Base-by-base conservation (phyloP, 192 early-diverging fungal genomes). In the Gigaspora rosea region DNA sequence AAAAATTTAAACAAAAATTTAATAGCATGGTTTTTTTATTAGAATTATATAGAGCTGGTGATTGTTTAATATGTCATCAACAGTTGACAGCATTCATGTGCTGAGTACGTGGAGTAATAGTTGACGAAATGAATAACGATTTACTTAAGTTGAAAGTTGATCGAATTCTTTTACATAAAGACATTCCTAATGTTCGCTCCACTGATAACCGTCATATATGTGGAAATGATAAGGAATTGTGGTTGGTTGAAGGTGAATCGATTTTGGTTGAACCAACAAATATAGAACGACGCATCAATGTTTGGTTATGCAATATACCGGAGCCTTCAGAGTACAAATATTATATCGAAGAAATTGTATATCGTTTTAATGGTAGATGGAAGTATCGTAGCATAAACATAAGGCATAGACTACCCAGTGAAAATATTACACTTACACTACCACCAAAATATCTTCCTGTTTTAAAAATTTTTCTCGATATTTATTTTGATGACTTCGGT, bases 401-500 rank as follows among this genome's bases (percentile, higher is more conserved):
- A 10, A 52, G 50, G 15, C 27, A 71, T 54, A 9, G 20, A 27
- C 36, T 71, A 52, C 50, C 50, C 5, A 27, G 18, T 54, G 5
- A 71, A 52, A 13, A 71, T 71, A 52, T 71, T 71, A 54, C 11
- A 52, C 2, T 52, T 0, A 54, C 1, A 27, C 27, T 0, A 13
- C 13, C 13, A n/a, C 35, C 15, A 46, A 16, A 54, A 8, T 0
- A 33, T 0, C 13, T 73, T 0, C 71, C 35, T 8, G 11, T 57
- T 12, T n/a, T 54, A n/a, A 57, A 73, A 6, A 11, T 73, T 58
- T 73, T 73, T 59, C 35, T 73, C 0, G 71, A 73, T 10, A 57
- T 73, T 58, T 73, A 73, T 59, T 3, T 72, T 16, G 35, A 73
- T 41, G 9, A 73, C 15, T 73, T 73, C 57, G 54, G 56, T 9